Evolutionary conservation across 495 filamentous ascomycete genomes (phyloP).

Genomic region (Penicillium odoratum): DNA sequence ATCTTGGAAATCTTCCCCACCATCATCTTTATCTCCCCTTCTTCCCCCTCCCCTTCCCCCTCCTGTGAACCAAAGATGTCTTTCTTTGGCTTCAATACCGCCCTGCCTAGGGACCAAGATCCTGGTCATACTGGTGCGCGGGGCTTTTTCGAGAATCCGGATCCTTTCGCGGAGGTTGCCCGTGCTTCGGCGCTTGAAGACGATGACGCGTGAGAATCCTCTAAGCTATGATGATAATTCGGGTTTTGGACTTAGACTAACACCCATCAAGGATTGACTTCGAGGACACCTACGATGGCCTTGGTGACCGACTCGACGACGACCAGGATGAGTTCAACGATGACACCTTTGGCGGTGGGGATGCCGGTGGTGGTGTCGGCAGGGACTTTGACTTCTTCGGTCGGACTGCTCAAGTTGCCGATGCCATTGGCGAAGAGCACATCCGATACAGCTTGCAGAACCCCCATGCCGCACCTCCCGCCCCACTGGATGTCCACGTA

Average conservation of each 20-base stretch:
- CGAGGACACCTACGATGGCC: slow-evolving; percentile 96
- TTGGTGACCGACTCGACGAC: slow-evolving; percentile 89
- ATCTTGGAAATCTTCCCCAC: slow-evolving; percentile 10
- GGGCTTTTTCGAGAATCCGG: slow-evolving; percentile 81
- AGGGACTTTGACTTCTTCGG: slow-evolving; percentile 98
- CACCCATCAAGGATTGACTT: slow-evolving; percentile 69
- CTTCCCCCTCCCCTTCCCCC: slow-evolving; percentile 19
- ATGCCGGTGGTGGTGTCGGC: slow-evolving; percentile 55
- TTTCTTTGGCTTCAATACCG: slow-evolving; percentile 85
- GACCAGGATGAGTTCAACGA: slow-evolving; percentile 95
- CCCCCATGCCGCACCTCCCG: slow-evolving; percentile 42
- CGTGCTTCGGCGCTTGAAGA: slow-evolving; percentile 53
- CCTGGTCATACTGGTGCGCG: slow-evolving; percentile 50
- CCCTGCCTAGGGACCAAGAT: slow-evolving; percentile 59
- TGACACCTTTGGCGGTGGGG: slow-evolving; percentile 83
- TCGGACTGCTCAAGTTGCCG: slow-evolving; percentile 79
- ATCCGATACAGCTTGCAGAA: slow-evolving; percentile 71
- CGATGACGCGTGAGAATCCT: slow-evolving; percentile 68
- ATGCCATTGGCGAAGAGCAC: slow-evolving; percentile 87
- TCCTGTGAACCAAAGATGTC: slow-evolving; percentile 54
- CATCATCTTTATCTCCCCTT: slow-evolving; percentile 10
- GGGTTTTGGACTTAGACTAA: neutral
- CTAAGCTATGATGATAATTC: neutral
- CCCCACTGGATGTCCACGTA: slow-evolving; percentile 26
- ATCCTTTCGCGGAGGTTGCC: slow-evolving; percentile 86